Conservation (phyloP, 805 yeast species). For the Helenozyma baotianmanensis region DNA sequence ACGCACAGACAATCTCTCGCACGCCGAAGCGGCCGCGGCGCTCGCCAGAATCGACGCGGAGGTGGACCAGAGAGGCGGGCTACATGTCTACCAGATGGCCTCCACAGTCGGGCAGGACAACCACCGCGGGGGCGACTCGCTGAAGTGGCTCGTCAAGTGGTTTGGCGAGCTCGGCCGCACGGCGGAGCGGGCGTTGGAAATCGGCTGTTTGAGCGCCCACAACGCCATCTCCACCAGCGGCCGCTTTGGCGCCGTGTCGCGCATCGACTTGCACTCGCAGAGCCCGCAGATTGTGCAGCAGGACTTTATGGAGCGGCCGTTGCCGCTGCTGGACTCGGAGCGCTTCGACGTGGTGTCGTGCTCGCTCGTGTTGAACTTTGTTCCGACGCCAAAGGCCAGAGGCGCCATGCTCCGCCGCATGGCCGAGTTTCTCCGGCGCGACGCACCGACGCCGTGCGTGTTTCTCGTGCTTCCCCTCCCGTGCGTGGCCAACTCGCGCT, state of each 20-base stretch:
- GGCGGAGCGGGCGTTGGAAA: slow-evolving; percentile 59
- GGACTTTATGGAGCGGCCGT: slow-evolving; percentile 77
- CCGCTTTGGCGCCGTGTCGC: slow-evolving; percentile 45
- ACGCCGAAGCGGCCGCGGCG: slow-evolving; percentile 16
- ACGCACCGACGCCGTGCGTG: slow-evolving; percentile 32
- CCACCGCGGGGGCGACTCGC: slow-evolving; percentile 87
- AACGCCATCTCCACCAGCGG: slow-evolving; percentile 63
- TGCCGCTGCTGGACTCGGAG: slow-evolving; percentile 44
- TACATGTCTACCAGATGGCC: slow-evolving; percentile 77
- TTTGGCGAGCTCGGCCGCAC: slow-evolving; percentile 31
- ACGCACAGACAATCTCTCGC: slow-evolving; percentile 7
- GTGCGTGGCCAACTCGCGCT: slow-evolving; percentile 78
- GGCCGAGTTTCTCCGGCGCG: slow-evolving; percentile 45
- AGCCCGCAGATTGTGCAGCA: slow-evolving; percentile 67
- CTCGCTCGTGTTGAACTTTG: slow-evolving; percentile 85
- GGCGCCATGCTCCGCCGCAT: slow-evolving; percentile 75
- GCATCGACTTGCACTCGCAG: slow-evolving; percentile 81
- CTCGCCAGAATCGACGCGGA: slow-evolving; percentile 60
- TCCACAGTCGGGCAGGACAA: slow-evolving; percentile 78
- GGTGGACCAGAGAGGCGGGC: slow-evolving; percentile 64
- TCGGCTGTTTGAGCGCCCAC: slow-evolving; percentile 71
- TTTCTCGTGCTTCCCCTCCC: slow-evolving; percentile 88
- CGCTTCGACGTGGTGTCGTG: slow-evolving; percentile 70
- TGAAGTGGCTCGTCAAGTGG: slow-evolving; percentile 76
- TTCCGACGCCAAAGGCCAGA: slow-evolving; percentile 62